Base-by-base conservation (phyloP, 768 basidiomycete species). In the Russula emetica region DNA sequence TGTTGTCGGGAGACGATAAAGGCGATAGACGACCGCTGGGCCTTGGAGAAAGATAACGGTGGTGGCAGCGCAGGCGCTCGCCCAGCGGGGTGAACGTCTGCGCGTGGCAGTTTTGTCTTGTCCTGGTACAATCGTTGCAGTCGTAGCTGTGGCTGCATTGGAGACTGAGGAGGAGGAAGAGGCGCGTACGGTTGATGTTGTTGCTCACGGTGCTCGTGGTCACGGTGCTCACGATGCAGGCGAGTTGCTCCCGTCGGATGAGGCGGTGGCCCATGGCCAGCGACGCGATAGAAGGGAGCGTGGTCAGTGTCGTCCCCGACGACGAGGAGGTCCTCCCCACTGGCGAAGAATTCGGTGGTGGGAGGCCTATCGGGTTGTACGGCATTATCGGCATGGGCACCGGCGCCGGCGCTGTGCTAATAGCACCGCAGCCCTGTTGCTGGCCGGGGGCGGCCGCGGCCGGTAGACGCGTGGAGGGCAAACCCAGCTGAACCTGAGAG, bases 51-150 rank as follows among this genome's bases (percentile, higher is more conserved):
- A 14, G 53, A 45, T 52, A 57, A n/a, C 52, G 50, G 58, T 34
- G 49, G 67, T 20, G 44, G 44, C 20, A 45, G 44, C 68, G 68
- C 68, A 69, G 68, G 61, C 68, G 66, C 62, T 69, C 68, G 68
- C 68, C 68, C 68, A 69, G 68, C 68, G 68, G 66, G 68, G 60
- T 69, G 62, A 69, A 59, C 60, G 68, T 69, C 68, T 69, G 68
- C 68, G 68, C 68, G 66, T 10, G 47, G 61, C 16, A 67, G 66
- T 69, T 69, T 69, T 69, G 67, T 67, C n/a, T 16, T 49, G 45
- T 55, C 18, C 8, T 9, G 59, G 42, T 60, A 50, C 58, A 63
- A 51, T 45, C 58, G 58, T 53, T 64, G 63, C n/a, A n/a, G n/a
- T 9, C n/a, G 44, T 58, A 45, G n/a, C 47, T 56, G 59, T 11